Base-by-base conservation (phyloP, 371 early-diverging fungal species). In the Funneliformis caledonium region DNA sequence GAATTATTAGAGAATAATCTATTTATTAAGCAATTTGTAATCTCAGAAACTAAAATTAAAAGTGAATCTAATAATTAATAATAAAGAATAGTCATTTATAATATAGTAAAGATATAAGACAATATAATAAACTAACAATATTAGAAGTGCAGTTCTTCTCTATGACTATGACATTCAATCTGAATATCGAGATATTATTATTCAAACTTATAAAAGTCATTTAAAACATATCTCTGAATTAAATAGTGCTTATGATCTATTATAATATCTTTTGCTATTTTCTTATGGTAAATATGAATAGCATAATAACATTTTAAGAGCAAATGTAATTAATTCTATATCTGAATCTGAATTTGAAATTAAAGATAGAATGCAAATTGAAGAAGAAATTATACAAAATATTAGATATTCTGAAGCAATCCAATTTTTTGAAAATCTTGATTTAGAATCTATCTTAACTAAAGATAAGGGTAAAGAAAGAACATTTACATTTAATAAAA, bases 241-340 rank as follows among this genome's bases (percentile, higher is more conserved):
- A 14, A 64, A 75, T 59, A 45, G 62, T 61, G 42, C 64, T 14
- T 83, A 79, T 43, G 80, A 81, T 68, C 77, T 82, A 56, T 62
- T 83, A 67, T 73, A 81, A 16, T 83, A 83, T 47, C 11, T 72
- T 9, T 76, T 83, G 12, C 50, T 83, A 43, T 80, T 81, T 45
- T 80, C 80, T 1, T 2, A 26, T 4, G 80, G 82, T 11, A 80
- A 76, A 33, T 37, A 82, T 31, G 78, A 77, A n/a, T 45, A 22
- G 45, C 72, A 72, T 50, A 3, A 47, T 31, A 8, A 26, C 9
- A 50, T n/a, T 73, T 73, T 7, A 73, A 4, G 4, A 4, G 37
- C 37, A 37, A 37, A 37, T 37, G 2, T 2, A 37, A 19, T 16
- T 68, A 19, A 11, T 0, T 9, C 48, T 2, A 48, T 1, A 48